Evolutionary conservation across 2,329 filamentous ascomycete genomes (phyloP), one percentile per base, ranked within the genome.

Genomic region (Ophiocordyceps sinensis): DNA sequence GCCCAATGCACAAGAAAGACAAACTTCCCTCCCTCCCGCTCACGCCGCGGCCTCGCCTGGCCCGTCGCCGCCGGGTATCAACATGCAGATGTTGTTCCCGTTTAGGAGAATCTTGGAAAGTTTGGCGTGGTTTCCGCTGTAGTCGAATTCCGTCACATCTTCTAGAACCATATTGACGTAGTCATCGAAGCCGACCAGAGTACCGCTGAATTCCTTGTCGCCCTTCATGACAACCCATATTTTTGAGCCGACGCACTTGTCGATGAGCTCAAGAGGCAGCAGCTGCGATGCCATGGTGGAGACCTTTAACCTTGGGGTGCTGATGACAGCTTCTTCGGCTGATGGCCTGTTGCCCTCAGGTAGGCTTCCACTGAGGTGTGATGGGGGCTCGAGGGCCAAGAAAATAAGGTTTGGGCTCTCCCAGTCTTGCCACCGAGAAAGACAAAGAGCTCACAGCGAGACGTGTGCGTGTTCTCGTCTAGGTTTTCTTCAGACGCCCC

Each of bases 121-220:
- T 62, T 94, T 94, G 37, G 79, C 84, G 62, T 89, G 82, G 53
- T 82, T 78, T 46, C 89, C 89, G 5, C 80, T 80, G 65, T 94
- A 94, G 65, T 98, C 91, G 59, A 87, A 94, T 67, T 98, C 91
- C 29, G 87, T 95, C 47, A 96, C 91, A 52, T 98, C 86, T 59
- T 95, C 88, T 28, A 98, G 67, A 7, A 98, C 91, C 88, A 98
- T 98, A 95, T 88, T 98, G 74, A 98, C 91, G 68, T 96, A 98
- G 74, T 98, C 91, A 60, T 98, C 91, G 55, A 98, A 98, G 3
- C 91, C 91, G 42, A 94, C 76, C 23, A 98, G 73, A 8, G 86
- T 95, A 41, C 91, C 91, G 51, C 84, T 85, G 67, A 98, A 98
- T 64, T 98, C 91, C 70, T 95, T 96, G 60, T 96, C 91, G 50